Conservation (phyloP, 345 rosid genomes). For the Syzygium aromaticum region DNA sequence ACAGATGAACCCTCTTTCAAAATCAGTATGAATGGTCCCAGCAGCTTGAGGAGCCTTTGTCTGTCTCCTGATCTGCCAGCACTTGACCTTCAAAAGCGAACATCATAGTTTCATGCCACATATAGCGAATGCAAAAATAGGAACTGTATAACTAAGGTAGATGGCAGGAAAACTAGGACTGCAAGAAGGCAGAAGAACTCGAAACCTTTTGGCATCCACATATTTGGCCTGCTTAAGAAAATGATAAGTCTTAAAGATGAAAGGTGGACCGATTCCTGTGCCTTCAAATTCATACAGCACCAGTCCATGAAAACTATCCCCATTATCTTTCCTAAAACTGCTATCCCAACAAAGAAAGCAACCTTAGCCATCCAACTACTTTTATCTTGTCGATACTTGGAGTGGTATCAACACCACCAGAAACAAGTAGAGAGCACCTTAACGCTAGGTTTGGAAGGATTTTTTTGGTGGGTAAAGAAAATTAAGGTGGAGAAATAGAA, state of each 20-base stretch:
- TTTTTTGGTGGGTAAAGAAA: not conserved
- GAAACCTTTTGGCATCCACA: not conserved
- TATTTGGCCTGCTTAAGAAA: not conserved
- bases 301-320: not conserved
- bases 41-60: constrained; percentile 99
- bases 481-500: not conserved
- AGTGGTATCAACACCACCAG: not conserved
- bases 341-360: not conserved
- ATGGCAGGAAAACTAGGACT: not conserved
- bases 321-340: not conserved
- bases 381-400: not conserved
- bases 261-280: not conserved
- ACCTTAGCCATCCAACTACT: not conserved
- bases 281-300: not conserved
- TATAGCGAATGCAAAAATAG: not conserved
- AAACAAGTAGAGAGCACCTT: not conserved
- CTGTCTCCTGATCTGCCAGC: constrained; percentile 97
- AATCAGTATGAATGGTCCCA: constrained; percentile 88
- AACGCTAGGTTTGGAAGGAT: not conserved
- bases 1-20: constrained; percentile 95
- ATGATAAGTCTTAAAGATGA: not conserved
- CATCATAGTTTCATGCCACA: not conserved
- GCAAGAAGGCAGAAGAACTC: not conserved
- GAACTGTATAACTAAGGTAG: not conserved
- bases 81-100: constrained; percentile 60